Evolutionary conservation across 2,329 filamentous ascomycete genomes (phyloP), one percentile per base, ranked within the genome.

Genomic region (Fusarium gaditjirri): DNA sequence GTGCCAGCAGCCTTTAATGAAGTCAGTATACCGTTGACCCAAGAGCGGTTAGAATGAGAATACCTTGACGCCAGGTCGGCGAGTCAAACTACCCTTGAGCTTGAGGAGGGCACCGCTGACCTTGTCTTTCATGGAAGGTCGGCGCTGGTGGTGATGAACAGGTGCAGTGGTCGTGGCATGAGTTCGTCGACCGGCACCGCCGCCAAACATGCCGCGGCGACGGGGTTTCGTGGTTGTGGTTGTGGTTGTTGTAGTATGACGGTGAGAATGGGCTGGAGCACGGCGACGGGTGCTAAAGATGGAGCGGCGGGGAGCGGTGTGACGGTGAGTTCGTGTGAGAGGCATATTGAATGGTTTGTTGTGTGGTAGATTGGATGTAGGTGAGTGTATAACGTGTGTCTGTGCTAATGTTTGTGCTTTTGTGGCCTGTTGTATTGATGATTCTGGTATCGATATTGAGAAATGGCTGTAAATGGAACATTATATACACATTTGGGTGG

Each of bases 61-160:
- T 81, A 90, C 89, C 90, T 95, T 95, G 72, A 92, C 83, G 29
- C 91, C 93, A 5, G 92, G 91, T 43, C 90, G 86, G 52, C 89
- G 82, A 2, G 91, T 94, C 63, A 95, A 78, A 59, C 85, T 89
- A 12, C 93, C 93, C 81, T 90, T 90, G 71, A 95, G 81, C 84
- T 89, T 93, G 83, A 93, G 86, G 80, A 95, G 84, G 1, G 92
- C 93, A 23, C 93, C 93, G 54, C 88, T 91, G 75, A 95, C 87
- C 82, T 95, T 95, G 83, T 95, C 93, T 50, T 91, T 91, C 72
- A 95, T 84, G 42, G 86, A 89, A 6, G 89, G 86, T 76, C 91
- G 89, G 77, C 92, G 89, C 79, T 89, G 88, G 59, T 93, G 92
- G 78, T 92, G 90, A 68, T 89, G 87, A 21, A 84, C 83, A 5